Base-by-base conservation (phyloP, 768 basidiomycete species). In the Lactarius tabidus region DNA sequence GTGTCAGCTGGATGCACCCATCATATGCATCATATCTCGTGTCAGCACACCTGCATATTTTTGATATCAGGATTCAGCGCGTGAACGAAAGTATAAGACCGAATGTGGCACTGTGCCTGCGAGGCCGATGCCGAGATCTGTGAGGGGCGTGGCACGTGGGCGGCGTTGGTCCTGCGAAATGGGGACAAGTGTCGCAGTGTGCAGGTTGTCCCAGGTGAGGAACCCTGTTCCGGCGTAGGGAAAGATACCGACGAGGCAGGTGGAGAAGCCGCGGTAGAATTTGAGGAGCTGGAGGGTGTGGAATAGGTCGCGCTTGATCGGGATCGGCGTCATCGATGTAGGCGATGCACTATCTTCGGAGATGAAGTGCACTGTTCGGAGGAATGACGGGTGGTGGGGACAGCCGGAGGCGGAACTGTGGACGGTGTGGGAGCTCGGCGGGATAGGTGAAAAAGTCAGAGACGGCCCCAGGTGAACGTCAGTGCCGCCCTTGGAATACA, bases 171-270 rank as follows among this genome's bases (percentile, higher is more conserved):
- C 69, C 31, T 77, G 74, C 41, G 75, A 73, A 6, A 77, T 77
- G 41, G 85, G 84, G 35, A 87, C 78, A 63, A 90, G 78, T 36
- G 77, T 78, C 14, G 88, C n/a, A n/a, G n/a, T 81, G 57, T 87
- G 83, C 51, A 90, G 80, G 74, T 81, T 88, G 48, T 91, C 95
- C 89, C 93, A 98, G 36, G 89, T 87, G 54, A 98, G 83, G 80
- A 98, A 98, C 15, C 92, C 93, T 2, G 93, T 91, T 23, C 96
- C 96, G 3, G 95, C 93, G 71, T 98, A n/a, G n/a, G 96, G 96
- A 36, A 98, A 80, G 83, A 98, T 98, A 52, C 97, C 96, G 15
- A 85, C 75, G 43, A 98, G 76, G 26, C 95, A 95, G 33, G 97
- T 93, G 8, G 88, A 87, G 77, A 98, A 98, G n/a, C 97, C 97